Percentiles rank a stretch among this genome's conserved stretches.
Conservation (phyloP, 1,139 yeast species). For the Pichia sp. region DNA sequence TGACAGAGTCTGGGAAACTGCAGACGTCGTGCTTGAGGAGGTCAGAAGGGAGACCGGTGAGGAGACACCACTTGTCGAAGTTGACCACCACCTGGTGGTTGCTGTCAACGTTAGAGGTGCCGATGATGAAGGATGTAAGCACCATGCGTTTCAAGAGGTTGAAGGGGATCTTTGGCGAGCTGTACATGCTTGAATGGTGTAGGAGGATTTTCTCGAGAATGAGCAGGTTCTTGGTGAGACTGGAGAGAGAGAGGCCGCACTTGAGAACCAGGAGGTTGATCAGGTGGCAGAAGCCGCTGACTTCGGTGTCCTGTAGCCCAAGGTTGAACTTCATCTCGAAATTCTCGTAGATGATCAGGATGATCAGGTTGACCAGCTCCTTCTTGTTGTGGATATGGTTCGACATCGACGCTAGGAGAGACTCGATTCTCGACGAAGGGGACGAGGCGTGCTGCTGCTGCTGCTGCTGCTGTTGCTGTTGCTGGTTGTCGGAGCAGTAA, state of each 20-base stretch:
- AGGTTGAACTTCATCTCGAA: conserved; percentile 5
- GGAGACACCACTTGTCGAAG: conserved; percentile 10
- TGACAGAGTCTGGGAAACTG: neutral
- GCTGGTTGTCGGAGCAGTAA: neutral
- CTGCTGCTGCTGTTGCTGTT: neutral
- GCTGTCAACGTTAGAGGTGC: conserved; percentile 1
- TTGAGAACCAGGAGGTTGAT: conserved; percentile 9
- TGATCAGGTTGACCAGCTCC: conserved; percentile 8
- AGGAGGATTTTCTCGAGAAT: conserved; percentile 15
- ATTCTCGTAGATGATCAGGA: conserved; percentile 3
- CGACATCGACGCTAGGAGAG: neutral
- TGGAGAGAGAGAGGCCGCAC: conserved; percentile 11
- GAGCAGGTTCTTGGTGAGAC: conserved; percentile 11
- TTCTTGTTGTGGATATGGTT: conserved; percentile 4
- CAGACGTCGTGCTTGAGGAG: conserved; percentile 3
- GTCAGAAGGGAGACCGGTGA: conserved; percentile 9
- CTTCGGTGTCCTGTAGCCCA: neutral
- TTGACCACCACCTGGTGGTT: conserved; percentile 2
- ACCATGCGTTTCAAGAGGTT: conserved; percentile 9
- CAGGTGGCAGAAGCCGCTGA: conserved; percentile 2
- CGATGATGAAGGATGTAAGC: conserved; percentile 14
- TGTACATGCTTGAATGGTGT: neutral
- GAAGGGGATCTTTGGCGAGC: neutral
- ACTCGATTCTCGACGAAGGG: neutral
- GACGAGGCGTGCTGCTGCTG: neutral